Percentiles rank a stretch among this genome's conserved stretches.
phyloP scores from a whole-genome alignment of 345 rosid genomes.

The Hibiscus trionum region DNA sequence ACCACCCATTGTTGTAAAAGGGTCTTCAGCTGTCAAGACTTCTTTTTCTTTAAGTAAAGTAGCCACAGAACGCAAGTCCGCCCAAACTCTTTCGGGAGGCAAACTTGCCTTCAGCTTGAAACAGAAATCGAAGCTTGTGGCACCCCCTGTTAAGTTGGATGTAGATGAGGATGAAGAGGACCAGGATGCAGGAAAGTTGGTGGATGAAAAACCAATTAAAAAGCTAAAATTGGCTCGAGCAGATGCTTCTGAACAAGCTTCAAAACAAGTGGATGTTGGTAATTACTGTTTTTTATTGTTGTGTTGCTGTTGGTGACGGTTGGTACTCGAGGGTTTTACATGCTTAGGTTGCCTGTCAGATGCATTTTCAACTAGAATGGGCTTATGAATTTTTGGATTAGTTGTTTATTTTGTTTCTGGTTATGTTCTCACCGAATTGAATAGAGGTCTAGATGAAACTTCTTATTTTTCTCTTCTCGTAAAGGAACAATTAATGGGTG shows the following conservation, averaged over 20 bases:
- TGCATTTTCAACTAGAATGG: background rate
- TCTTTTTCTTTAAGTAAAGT: slow-evolving; percentile 29
- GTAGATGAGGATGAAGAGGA: slow-evolving; percentile 84
- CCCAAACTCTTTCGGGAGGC: slow-evolving; percentile 45
- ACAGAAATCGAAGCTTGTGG: slow-evolving; percentile 82
- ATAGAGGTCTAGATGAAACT: background rate
- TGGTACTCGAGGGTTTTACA: background rate
- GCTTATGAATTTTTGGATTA: background rate
- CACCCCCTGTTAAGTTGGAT: slow-evolving; percentile 75
- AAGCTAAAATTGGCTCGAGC: slow-evolving; percentile 58
- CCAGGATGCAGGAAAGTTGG: slow-evolving; percentile 34
- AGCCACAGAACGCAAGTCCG: slow-evolving; percentile 34
- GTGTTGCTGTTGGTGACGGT: background rate
- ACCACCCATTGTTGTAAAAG: slow-evolving; percentile 48
- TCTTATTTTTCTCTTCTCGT: background rate
- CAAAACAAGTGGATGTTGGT: slow-evolving; percentile 65
- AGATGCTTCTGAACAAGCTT: slow-evolving; percentile 38
- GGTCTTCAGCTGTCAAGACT: slow-evolving; percentile 39
- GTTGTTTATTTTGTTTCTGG: background rate
- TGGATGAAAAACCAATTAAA: slow-evolving; percentile 44
- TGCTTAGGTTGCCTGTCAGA: background rate
- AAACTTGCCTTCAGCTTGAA: slow-evolving; percentile 97
- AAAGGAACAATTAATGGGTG: background rate
- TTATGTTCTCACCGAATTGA: background rate
- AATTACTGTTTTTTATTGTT: slow-evolving; percentile 44